Evolutionary conservation across 2,329 filamentous ascomycete genomes (phyloP).

Genomic region (Sodiomyces alkalinus): DNA sequence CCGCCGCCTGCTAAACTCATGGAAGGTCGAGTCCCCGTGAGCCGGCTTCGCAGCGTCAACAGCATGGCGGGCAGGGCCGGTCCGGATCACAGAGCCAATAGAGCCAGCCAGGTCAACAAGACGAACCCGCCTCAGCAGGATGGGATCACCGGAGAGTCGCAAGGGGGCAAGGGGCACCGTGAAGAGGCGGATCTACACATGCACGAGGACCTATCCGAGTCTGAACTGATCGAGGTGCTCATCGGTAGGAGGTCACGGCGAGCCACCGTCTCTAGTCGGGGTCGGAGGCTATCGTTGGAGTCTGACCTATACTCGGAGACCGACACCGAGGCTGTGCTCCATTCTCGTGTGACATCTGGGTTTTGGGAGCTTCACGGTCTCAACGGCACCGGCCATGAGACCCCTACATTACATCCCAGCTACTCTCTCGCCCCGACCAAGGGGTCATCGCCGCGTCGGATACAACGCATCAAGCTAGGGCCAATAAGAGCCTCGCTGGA

Average conservation of each 20-base stretch:
- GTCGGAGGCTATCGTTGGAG: constrained; percentile 23
- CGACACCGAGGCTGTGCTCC: constrained; percentile 7
- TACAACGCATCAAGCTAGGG: no score
- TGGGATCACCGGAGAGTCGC: no score
- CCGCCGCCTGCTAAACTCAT: constrained; percentile 82
- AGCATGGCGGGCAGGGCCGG: constrained; percentile 34
- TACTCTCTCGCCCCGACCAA: no score
- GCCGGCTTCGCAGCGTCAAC: constrained; percentile 42
- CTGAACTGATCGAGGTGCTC: constrained; percentile 27
- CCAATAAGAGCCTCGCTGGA: no score
- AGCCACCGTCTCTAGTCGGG: constrained; percentile 11
- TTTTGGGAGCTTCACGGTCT: no score
- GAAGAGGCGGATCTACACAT: constrained; percentile 30
- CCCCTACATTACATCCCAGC: no score
- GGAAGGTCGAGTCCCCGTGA: constrained; percentile 67
- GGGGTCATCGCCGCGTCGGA: no score
- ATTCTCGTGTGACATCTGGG: no score
- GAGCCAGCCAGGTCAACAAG: neutral
- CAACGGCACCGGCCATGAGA: no score
- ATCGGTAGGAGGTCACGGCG: constrained; percentile 12
- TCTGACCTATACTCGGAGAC: constrained; percentile 14
- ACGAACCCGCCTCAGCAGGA: no score
- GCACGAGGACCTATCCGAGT: constrained; percentile 23
- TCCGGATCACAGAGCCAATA: constrained; percentile 8
- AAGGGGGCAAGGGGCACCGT: no score